A percentile compares a stretch with the other conserved stretches of the same genome.
These are phyloP conservation scores for Dactylorhiza incarnata DNA, from an alignment of 106 monocot genomes.

Conservation along the genomic window DNA sequence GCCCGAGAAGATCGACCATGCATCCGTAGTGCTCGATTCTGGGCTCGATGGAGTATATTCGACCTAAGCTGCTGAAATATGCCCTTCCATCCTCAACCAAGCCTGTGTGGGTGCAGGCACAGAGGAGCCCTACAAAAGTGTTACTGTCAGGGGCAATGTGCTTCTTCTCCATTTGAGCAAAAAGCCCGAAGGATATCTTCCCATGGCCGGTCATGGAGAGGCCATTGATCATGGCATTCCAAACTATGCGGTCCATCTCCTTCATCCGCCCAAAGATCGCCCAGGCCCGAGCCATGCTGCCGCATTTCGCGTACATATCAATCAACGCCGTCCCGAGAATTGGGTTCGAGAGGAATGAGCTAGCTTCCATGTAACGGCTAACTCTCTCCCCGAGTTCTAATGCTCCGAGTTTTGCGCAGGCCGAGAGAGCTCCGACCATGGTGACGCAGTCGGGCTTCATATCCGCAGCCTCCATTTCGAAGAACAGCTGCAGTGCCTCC, in stretches of 20 bases:
- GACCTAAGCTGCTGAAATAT: conserved; percentile 47
- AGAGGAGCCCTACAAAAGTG: conserved; percentile 60
- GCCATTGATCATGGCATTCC: conserved; percentile 70
- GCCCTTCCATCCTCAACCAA: conserved; percentile 52
- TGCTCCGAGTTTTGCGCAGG: conserved; percentile 66
- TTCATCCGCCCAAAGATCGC: conserved; percentile 40
- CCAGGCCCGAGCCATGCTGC: conserved; percentile 41
- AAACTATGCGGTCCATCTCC: conserved; percentile 40
- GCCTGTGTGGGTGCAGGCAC: conserved; percentile 60
- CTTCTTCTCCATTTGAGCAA: conserved; percentile 46
- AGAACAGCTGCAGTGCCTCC: conserved; percentile 61
- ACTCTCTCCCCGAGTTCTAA: conserved; percentile 41
- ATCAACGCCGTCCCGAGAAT: conserved; percentile 71
- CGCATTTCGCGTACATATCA: conserved; percentile 84
- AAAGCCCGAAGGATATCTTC: conserved; percentile 42
- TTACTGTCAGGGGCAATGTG: conserved; percentile 36
- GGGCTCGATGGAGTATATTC: conserved; percentile 34
- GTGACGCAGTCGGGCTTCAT: conserved; percentile 59
- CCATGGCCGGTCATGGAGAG: conserved; percentile 66
- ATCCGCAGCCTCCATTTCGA: conserved; percentile 33
- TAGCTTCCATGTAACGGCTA: conserved; percentile 19
- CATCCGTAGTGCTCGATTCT: conserved; percentile 82
- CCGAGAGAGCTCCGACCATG: conserved; percentile 63
- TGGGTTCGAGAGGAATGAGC: conserved; percentile 41
- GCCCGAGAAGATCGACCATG: conserved; percentile 67